Evolutionary conservation across 208 protist species (phyloP).

Genomic region (Trypanosoma cruzi): DNA sequence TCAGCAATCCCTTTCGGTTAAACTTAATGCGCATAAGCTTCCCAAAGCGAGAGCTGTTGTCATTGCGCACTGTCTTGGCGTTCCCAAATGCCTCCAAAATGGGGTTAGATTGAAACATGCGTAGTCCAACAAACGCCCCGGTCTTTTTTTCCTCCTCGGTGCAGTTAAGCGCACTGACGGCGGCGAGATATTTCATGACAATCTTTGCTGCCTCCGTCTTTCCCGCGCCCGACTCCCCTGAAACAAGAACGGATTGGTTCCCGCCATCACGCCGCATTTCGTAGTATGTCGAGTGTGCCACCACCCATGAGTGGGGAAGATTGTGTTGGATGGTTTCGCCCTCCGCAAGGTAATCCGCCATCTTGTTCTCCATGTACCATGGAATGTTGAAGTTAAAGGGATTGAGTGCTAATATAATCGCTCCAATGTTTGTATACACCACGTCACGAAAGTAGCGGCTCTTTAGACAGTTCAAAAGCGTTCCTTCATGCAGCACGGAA

Average conservation of each 20-base stretch:
- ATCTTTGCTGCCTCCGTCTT: conserved; percentile 47
- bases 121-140: conserved; percentile 24
- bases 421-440: conserved; percentile 55
- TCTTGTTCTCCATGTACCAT: conserved; percentile 45
- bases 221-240: conserved; percentile 52
- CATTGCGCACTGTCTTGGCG: conserved; percentile 87
- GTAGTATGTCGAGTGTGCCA: conserved; percentile 45
- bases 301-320: conserved; percentile 41
- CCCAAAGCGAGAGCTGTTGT: conserved; percentile 90
- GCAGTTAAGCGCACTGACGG: conserved; percentile 27
- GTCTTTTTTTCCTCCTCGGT: conserved; percentile 34
- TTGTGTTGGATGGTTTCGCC: conserved; percentile 36
- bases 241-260: conserved; percentile 48
- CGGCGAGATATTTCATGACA: conserved; percentile 44
- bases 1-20: conserved; percentile 41
- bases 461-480: conserved; percentile 30
- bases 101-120: conserved; percentile 66
- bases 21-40: conserved; percentile 86
- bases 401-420: conserved; percentile 45
- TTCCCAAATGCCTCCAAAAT: conserved; percentile 94
- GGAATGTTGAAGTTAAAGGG: conserved; percentile 57
- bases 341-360: conserved; percentile 39
- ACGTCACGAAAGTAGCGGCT: conserved; percentile 43
- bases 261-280: conserved; percentile 30
- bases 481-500: conserved; percentile 42